A percentile compares a stretch with the other conserved stretches of the same genome.
Evolutionary conservation across 768 basidiomycete genomes (phyloP).

Genomic region (Tylopilus vinaceipallidus): DNA sequence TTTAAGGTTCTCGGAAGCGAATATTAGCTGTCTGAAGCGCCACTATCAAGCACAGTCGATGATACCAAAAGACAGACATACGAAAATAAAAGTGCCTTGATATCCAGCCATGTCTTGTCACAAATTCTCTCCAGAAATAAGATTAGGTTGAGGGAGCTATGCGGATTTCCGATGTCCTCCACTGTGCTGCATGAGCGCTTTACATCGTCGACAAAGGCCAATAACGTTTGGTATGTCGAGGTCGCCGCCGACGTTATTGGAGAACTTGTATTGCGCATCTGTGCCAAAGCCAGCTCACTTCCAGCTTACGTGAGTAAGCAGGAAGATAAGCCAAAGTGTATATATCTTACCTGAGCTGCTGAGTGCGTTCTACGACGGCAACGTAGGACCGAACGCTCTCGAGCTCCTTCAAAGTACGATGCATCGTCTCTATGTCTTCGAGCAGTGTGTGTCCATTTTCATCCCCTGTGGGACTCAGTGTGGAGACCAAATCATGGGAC

Average conservation of each 20-base stretch:
- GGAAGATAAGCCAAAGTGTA: neutral
- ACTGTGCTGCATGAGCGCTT: slow-evolving; percentile 41
- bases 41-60: neutral
- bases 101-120: slow-evolving; percentile 72
- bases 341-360: slow-evolving; percentile 63
- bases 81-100: slow-evolving; percentile 65
- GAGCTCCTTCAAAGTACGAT: slow-evolving; percentile 73
- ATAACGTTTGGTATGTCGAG: slow-evolving; percentile 57
- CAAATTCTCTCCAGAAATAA: slow-evolving; percentile 60
- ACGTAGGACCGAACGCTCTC: slow-evolving; percentile 76
- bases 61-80: slow-evolving; percentile 35
- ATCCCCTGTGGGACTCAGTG: slow-evolving; percentile 41
- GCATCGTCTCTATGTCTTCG: slow-evolving; percentile 79
- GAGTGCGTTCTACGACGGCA: slow-evolving; percentile 64
- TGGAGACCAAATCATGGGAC: slow-evolving; percentile 60
- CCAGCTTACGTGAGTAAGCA: slow-evolving; percentile 8
- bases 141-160: slow-evolving; percentile 58
- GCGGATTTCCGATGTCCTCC: slow-evolving; percentile 43
- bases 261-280: slow-evolving; percentile 41
- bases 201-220: slow-evolving; percentile 57
- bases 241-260: slow-evolving; percentile 48
- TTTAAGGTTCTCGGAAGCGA: slow-evolving; percentile 68
- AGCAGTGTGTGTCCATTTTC: slow-evolving; percentile 62
- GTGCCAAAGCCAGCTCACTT: slow-evolving; percentile 59
- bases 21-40: slow-evolving; percentile 52